A percentile compares a stretch with the other conserved stretches of the same genome.
Conservation (phyloP, 257 asterid species). For the Jasminum sambac region DNA sequence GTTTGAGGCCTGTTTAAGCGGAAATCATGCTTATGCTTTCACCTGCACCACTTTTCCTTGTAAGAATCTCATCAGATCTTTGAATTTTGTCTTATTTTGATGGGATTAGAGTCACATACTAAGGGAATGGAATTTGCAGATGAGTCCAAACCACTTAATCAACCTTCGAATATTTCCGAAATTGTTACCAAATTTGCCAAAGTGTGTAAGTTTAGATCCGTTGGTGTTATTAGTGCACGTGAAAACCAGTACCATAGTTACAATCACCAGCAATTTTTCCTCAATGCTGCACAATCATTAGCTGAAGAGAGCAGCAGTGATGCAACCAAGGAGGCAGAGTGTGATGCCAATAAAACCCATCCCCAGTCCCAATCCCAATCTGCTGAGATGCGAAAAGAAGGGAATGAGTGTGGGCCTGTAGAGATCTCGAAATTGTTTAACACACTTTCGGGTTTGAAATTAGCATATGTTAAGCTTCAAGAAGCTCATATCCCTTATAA, state of each 20-base stretch:
- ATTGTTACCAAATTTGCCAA: conserved; percentile 48
- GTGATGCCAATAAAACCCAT: conserved; percentile 26
- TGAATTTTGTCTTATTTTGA: conserved; percentile 29
- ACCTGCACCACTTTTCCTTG: conserved; percentile 22
- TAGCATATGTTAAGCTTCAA: conserved; percentile 77
- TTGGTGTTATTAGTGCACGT: conserved; percentile 59
- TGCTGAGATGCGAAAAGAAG: conserved; percentile 25
- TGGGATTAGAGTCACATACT: conserved; percentile 41
- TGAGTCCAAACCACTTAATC: conserved; percentile 47
- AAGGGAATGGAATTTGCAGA: conserved; percentile 47
- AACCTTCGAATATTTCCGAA: conserved; percentile 53
- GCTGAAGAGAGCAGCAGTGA: conserved; percentile 38
- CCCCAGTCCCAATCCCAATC: conserved; percentile 8
- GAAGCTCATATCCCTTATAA: conserved; percentile 74
- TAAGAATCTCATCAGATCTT: conserved; percentile 35
- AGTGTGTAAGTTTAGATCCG: conserved; percentile 60
- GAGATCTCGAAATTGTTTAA: conserved; percentile 59
- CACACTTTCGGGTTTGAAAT: conserved; percentile 50
- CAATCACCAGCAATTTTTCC: conserved; percentile 24
- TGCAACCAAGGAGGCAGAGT: conserved; percentile 32
- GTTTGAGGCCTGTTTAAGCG: conserved; percentile 37
- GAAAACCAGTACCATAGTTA: conserved; percentile 29
- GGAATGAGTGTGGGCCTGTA: conserved; percentile 31
- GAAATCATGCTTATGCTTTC: conserved; percentile 41
- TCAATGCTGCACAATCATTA: conserved; percentile 21